These are phyloP conservation scores for Fusarium sp. DNA, from an alignment of 2,329 filamentous ascomycete species.

Conservation along the genomic window DNA sequence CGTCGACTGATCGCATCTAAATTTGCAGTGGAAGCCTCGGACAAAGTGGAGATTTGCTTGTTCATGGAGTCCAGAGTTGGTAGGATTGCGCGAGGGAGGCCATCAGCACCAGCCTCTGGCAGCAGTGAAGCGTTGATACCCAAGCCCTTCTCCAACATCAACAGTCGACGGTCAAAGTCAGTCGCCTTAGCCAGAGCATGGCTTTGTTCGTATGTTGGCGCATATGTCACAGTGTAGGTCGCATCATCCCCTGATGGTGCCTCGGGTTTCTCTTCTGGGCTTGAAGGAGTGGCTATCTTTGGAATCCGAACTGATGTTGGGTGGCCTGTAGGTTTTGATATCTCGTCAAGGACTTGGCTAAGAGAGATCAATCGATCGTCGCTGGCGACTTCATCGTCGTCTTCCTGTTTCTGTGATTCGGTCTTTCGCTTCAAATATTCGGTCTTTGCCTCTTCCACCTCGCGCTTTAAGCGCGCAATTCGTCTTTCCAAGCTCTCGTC, in stretches of 20 bases:
- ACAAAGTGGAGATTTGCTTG: conserved; percentile 81
- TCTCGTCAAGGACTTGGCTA: conserved; percentile 77
- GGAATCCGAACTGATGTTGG: conserved; percentile 25
- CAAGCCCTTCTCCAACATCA: conserved; percentile 82
- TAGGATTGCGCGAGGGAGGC: conserved; percentile 77
- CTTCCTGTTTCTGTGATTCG: conserved; percentile 60
- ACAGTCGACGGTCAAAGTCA: conserved; percentile 86
- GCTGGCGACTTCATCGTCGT: conserved; percentile 60
- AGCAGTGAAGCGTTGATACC: conserved; percentile 80
- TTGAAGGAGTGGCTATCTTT: conserved; percentile 20
- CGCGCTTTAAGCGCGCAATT: conserved; percentile 84
- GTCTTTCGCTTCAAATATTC: conserved; percentile 70
- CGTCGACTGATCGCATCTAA: conserved; percentile 79
- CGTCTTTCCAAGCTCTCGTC: conserved; percentile 82
- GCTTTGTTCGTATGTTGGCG: conserved; percentile 73
- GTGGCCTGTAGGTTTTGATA: conserved; percentile 58
- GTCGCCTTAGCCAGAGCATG: conserved; percentile 84
- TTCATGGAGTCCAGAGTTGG: conserved; percentile 86
- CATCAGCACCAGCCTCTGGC: conserved; percentile 70
- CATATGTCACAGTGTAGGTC: conserved; percentile 75
- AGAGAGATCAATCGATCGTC: conserved; percentile 69
- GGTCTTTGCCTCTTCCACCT: conserved; percentile 80
- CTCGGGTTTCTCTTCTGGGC: conserved; percentile 38
- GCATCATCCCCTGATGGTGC: conserved; percentile 51
- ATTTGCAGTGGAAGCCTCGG: conserved; percentile 77